Evolutionary conservation across 495 filamentous ascomycete genomes (phyloP).

Genomic region (Aspergillus conjunctus): DNA sequence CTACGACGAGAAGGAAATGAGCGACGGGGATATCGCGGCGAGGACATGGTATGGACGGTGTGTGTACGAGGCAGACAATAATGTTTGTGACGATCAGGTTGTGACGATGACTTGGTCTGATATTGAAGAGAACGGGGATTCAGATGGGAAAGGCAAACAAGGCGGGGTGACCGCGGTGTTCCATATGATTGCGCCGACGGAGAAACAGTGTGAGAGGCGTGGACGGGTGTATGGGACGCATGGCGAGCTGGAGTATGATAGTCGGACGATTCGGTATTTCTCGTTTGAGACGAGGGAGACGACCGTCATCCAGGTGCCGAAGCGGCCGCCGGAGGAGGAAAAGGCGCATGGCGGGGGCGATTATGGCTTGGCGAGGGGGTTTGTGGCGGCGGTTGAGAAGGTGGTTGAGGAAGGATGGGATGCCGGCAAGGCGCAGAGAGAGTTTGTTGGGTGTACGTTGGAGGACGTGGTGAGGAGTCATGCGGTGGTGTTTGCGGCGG

Average conservation of each 20-base stretch:
- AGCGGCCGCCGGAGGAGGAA: conserved; percentile 40
- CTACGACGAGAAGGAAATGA: conserved; percentile 56
- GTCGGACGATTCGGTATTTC: conserved; percentile 44
- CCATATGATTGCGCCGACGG: conserved; percentile 92
- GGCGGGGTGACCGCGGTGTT: conserved; percentile 79
- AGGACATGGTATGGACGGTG: conserved; percentile 90
- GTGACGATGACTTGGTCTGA: conserved; percentile 83
- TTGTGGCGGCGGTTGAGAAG: conserved; percentile 75
- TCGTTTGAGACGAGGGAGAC: conserved; percentile 39
- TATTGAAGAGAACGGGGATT: neutral
- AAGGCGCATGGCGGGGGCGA: conserved; percentile 84
- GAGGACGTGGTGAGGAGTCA: conserved; percentile 88
- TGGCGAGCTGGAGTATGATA: conserved; percentile 81
- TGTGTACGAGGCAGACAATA: conserved; percentile 89
- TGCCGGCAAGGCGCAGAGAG: conserved; percentile 72
- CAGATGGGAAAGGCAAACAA: conserved; percentile 34
- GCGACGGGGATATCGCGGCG: conserved; percentile 53
- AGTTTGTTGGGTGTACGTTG: conserved; percentile 75
- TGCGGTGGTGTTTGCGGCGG: conserved; percentile 91
- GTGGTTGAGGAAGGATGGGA: conserved; percentile 70
- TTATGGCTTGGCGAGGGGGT: conserved; percentile 74
- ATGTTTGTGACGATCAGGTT: conserved; percentile 85
- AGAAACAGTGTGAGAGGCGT: conserved; percentile 80
- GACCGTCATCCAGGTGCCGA: conserved; percentile 32
- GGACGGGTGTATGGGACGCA: conserved; percentile 80